Conservation (phyloP, 306 rosid genomes). For the Vigna nakashimae region DNA sequence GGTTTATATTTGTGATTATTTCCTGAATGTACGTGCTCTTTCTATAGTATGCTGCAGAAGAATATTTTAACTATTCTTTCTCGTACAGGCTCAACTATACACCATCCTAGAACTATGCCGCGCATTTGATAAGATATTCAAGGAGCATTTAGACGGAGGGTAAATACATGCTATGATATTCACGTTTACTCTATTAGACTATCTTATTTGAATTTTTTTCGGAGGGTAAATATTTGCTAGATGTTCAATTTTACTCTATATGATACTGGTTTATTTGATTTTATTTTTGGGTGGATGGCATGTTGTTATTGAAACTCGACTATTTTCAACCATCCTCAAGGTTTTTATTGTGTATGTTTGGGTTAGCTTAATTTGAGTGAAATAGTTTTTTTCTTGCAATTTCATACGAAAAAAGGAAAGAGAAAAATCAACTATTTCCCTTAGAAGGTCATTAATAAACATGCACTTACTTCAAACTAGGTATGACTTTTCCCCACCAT, state of each 20-base stretch:
- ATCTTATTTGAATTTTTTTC: slow-evolving; percentile 28
- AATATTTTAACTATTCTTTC: slow-evolving; percentile 23
- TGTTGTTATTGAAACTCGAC: slow-evolving; percentile 23
- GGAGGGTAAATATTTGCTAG: slow-evolving; percentile 50
- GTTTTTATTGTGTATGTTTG: neutral
- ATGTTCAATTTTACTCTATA: slow-evolving; percentile 23
- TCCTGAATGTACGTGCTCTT: slow-evolving; percentile 17
- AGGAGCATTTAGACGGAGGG: slow-evolving; percentile 99
- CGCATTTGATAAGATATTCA: slow-evolving; percentile 91
- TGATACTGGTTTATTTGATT: slow-evolving; percentile 16
- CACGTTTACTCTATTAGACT: slow-evolving; percentile 16
- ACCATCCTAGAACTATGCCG: slow-evolving; percentile 96
- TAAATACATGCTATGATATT: slow-evolving; percentile 47
- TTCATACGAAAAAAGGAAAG: neutral
- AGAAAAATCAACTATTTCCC: neutral
- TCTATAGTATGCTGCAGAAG: slow-evolving; percentile 14
- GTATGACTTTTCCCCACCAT: neutral
- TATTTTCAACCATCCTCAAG: slow-evolving; percentile 12
- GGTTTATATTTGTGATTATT: slow-evolving; percentile 28
- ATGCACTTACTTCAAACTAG: neutral
- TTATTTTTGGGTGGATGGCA: slow-evolving; percentile 6
- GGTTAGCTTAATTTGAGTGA: neutral
- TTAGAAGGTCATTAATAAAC: neutral
- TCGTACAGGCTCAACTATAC: slow-evolving; percentile 85
- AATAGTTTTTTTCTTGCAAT: neutral